phyloP scores from a whole-genome alignment of 768 basidiomycete genomes.

The Tremella yokohamensis region DNA sequence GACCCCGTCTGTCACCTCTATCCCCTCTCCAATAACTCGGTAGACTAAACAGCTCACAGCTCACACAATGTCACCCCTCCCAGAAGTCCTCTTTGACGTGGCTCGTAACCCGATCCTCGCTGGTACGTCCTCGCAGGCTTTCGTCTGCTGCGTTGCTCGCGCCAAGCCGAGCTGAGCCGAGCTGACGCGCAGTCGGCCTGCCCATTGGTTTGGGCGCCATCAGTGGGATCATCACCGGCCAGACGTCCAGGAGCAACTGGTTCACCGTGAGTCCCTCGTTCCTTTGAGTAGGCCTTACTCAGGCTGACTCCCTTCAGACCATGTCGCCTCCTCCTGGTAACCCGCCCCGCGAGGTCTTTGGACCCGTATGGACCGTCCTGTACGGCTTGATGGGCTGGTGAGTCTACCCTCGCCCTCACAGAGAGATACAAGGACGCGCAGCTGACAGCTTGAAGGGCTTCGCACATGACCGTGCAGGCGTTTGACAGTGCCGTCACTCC shows the following conservation, averaged over 20 bases:
- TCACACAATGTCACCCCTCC: conserved; percentile 54
- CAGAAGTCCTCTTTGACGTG: conserved; percentile 58
- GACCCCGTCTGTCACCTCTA: neutral
- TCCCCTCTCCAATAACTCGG: neutral
- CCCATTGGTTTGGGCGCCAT: conserved; percentile 61
- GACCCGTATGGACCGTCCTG: conserved; percentile 52
- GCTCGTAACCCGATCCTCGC: conserved; percentile 61
- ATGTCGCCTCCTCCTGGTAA: conserved; percentile 58
- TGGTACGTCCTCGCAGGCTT: conserved; percentile 18
- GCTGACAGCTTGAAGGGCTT: conserved; percentile 53
- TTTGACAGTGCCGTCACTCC: conserved; percentile 56
- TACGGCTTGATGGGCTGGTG: conserved; percentile 58
- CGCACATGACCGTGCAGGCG: conserved; percentile 60
- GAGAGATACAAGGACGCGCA: neutral
- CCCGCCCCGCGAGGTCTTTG: conserved; percentile 59
- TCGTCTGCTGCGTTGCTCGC: neutral
- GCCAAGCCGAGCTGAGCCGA: too few species aligned
- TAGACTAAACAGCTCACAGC: too few species aligned
- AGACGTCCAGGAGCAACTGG: conserved; percentile 59
- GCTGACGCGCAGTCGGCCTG: conserved; percentile 54
- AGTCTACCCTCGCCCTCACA: neutral
- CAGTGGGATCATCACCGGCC: conserved; percentile 56
- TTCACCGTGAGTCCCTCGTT: conserved; percentile 56
- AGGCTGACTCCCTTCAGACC: conserved; percentile 49
- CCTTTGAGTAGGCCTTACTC: neutral